Percentiles rank a stretch among this genome's conserved stretches.
These are phyloP conservation scores for Hypholoma sublateritium DNA, from an alignment of 768 basidiomycete species.

Conservation along the genomic window DNA sequence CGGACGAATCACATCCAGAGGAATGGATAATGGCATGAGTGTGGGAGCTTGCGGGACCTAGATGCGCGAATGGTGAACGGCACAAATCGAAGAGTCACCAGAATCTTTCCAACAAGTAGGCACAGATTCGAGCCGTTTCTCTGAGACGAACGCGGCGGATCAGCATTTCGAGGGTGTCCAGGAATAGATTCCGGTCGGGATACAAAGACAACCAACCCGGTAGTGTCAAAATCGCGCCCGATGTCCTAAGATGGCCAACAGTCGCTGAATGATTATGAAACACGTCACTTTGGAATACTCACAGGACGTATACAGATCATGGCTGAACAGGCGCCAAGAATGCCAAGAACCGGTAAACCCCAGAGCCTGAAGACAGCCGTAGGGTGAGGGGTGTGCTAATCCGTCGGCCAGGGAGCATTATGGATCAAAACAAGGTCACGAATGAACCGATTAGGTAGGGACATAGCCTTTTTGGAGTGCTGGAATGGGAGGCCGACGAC, in stretches of 20 bases:
- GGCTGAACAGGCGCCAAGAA: not conserved
- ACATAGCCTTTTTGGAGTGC: not conserved
- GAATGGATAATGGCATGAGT: conserved; percentile 10
- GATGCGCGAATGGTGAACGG: too few relatives aligned
- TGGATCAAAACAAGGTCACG: too few relatives aligned
- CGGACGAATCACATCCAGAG: conserved; percentile 6
- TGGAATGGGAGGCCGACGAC: too few relatives aligned
- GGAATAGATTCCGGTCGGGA: too few relatives aligned
- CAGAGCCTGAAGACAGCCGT: not conserved
- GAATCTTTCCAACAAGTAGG: too few relatives aligned
- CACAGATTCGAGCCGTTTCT: too few relatives aligned
- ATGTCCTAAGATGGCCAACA: conserved; percentile 6
- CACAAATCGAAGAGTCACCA: too few relatives aligned
- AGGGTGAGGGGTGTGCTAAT: not conserved
- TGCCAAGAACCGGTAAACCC: conserved; percentile 7
- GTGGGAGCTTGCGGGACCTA: not conserved
- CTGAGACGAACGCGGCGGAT: too few relatives aligned
- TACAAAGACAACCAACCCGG: not conserved
- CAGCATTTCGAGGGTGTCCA: too few relatives aligned
- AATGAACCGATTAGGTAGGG: too few relatives aligned
- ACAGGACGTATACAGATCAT: not conserved
- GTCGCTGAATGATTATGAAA: conserved; percentile 1
- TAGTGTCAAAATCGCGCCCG: conserved; percentile 2
- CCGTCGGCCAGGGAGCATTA: not conserved
- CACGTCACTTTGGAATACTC: conserved; percentile 4